These are phyloP conservation scores for Ballota nigra DNA, from an alignment of 257 asterid species.

Conservation along the genomic window DNA sequence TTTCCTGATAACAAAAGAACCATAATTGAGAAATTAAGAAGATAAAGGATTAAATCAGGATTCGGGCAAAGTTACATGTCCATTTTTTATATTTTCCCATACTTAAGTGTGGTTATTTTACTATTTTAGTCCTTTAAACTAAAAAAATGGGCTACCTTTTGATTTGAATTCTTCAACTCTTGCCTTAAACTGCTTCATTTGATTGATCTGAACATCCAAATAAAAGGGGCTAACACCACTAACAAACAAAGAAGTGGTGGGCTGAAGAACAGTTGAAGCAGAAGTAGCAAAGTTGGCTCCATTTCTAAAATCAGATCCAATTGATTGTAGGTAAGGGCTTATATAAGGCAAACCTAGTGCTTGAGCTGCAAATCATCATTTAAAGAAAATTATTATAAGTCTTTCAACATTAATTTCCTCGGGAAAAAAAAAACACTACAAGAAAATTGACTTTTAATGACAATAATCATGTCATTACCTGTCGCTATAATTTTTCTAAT, in stretches of 20 bases:
- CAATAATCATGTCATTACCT: too few relatives aligned
- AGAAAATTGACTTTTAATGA: too few relatives aligned
- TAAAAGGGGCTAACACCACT: conserved; percentile 66
- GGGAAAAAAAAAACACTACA: too few relatives aligned
- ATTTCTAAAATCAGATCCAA: conserved; percentile 62
- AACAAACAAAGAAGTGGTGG: conserved; percentile 55
- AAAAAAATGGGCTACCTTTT: background rate
- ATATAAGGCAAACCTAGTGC: conserved; percentile 57
- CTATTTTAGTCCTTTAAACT: too few relatives aligned
- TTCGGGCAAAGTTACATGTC: too few relatives aligned
- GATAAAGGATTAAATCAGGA: too few relatives aligned
- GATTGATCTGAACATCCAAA: conserved; percentile 59
- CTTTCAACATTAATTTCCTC: background rate
- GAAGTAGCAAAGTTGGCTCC: conserved; percentile 71
- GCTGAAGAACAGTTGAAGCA: conserved; percentile 59
- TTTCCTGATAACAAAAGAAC: too few relatives aligned
- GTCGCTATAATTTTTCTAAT: too few relatives aligned
- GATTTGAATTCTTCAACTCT: conserved; percentile 39
- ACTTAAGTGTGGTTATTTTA: too few relatives aligned
- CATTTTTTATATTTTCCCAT: too few relatives aligned
- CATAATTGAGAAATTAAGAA: too few relatives aligned
- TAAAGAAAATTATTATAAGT: background rate
- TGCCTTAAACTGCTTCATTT: conserved; percentile 55
- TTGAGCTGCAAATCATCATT: conserved; percentile 46
- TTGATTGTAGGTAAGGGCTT: conserved; percentile 64